Evolutionary conservation across 208 protist genomes (phyloP).

Genomic region (Borovskyia barvae): DNA sequence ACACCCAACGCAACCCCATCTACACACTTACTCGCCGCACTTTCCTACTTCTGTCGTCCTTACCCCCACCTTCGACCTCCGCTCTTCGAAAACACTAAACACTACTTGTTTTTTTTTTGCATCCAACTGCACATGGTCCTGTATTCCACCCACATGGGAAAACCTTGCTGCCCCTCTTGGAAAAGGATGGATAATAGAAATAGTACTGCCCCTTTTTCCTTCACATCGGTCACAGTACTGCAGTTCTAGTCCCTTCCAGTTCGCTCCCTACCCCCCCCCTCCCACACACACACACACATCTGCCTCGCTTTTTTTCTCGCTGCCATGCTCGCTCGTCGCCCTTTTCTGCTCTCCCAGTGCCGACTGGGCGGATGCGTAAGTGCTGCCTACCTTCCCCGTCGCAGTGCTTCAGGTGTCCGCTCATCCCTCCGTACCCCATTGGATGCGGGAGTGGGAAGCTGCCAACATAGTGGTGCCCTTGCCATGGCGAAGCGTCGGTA

Average conservation of each 20-base stretch:
- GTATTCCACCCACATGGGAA: no score
- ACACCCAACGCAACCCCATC: no score
- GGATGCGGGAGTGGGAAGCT: background rate
- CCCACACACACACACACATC: background rate
- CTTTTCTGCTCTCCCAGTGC: constrained; percentile 17
- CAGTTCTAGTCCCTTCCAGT: constrained; percentile 7
- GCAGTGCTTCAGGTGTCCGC: no score
- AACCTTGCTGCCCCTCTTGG: no score
- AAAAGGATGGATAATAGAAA: background rate
- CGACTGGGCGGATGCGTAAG: constrained; percentile 10
- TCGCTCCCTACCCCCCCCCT: constrained; percentile 18
- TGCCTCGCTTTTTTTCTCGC: no score
- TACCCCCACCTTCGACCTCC: background rate
- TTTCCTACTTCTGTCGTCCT: background rate
- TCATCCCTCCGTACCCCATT: no score
- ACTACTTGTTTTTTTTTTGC: background rate
- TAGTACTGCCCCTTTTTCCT: background rate
- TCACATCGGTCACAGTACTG: background rate
- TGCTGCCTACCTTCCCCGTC: constrained; percentile 18
- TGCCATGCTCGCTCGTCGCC: constrained; percentile 38
- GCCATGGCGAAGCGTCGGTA: constrained; percentile 31
- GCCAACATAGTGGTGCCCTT: constrained; percentile 7
- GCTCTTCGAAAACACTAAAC: background rate
- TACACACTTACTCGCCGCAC: background rate
- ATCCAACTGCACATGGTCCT: background rate